Evolutionary conservation across 1,284 basidiomycete genomes (phyloP).

Genomic region (Porogramme epimiltina): DNA sequence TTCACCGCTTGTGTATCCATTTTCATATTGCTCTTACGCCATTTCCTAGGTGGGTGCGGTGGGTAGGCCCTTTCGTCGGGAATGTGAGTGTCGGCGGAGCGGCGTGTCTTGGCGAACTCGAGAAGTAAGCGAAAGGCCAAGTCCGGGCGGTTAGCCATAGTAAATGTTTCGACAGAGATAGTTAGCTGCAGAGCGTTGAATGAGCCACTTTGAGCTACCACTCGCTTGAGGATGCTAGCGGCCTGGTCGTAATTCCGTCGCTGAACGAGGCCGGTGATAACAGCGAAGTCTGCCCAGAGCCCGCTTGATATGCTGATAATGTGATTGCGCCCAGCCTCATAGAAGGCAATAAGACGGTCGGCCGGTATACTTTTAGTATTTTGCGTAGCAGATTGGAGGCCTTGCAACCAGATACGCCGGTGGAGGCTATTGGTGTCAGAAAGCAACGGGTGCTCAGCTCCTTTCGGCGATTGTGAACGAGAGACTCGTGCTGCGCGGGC

Average conservation of each 20-base stretch:
- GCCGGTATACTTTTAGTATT: not conserved
- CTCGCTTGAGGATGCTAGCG: slow-evolving; percentile 45
- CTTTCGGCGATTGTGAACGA: no score
- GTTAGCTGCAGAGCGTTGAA: slow-evolving; percentile 49
- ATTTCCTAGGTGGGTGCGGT: no score
- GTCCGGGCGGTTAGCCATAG: slow-evolving; percentile 42
- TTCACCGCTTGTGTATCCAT: slow-evolving; percentile 47
- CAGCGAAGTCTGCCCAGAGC: slow-evolving; percentile 46
- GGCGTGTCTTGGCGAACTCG: not conserved
- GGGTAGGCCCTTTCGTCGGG: not conserved
- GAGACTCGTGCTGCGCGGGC: no score
- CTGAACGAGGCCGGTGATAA: slow-evolving; percentile 54
- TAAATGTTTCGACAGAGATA: slow-evolving; percentile 52
- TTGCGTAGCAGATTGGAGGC: slow-evolving; percentile 31
- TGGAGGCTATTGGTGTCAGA: no score
- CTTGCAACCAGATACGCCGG: slow-evolving; percentile 13
- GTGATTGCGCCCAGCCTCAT: not conserved
- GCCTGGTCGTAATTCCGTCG: slow-evolving; percentile 43
- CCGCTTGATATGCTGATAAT: slow-evolving; percentile 24
- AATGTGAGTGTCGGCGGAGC: not conserved
- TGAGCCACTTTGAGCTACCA: slow-evolving; percentile 33
- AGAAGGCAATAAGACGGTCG: not conserved
- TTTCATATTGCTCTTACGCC: no score
- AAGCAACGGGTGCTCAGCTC: no score
- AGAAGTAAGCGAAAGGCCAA: slow-evolving; percentile 51